Evolutionary conservation across 768 basidiomycete genomes (phyloP), one percentile per base, ranked within the genome.

Genomic region (Leccinum disarticulatum): DNA sequence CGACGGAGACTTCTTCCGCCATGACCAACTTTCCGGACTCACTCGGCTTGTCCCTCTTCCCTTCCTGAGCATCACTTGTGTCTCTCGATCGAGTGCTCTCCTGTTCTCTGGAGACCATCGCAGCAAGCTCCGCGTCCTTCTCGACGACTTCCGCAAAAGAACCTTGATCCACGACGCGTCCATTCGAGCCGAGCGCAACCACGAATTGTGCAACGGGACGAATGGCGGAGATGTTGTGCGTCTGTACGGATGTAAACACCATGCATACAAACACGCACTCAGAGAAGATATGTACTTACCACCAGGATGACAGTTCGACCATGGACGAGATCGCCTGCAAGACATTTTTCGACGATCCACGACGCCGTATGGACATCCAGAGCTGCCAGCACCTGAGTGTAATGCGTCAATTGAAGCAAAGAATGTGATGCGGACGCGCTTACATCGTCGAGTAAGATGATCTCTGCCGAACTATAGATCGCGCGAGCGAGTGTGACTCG

Each of bases 241-340:
- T 57, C 56, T 57, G 30, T 38, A 41, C 22, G 19, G 8, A 14
- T 4, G n/a, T 15, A 9, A 36, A 36, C 2, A 15, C 17, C 17
- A 14, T 15, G 3, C 4, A 14, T 35, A 36, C 19, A 46, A 46
- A 19, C 0, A 19, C 19, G 11, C 11, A 46, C 0, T n/a, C 10
- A 14, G 11, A 31, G 36, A 5, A 14, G n/a, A 15, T 35, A 28
- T 28, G 6, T 31, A 38, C 36, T 55, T 15, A 31, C 56, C 56
- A 57, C 56, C n/a, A 57, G n/a, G 54, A 57, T 57, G 28, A 57
- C 36, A 22, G 36, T 57, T 11, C 56, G 36, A 41, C 56, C 52
- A 41, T 41, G 56, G 6, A 41, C 36, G 36, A 55, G 36, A 25
- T 57, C 52, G 0, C 56, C 52, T 3, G 35, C 27, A 1, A 57